Evolutionary conservation across 805 yeast genomes (phyloP).

Genomic region (Nematodospora valgi): DNA sequence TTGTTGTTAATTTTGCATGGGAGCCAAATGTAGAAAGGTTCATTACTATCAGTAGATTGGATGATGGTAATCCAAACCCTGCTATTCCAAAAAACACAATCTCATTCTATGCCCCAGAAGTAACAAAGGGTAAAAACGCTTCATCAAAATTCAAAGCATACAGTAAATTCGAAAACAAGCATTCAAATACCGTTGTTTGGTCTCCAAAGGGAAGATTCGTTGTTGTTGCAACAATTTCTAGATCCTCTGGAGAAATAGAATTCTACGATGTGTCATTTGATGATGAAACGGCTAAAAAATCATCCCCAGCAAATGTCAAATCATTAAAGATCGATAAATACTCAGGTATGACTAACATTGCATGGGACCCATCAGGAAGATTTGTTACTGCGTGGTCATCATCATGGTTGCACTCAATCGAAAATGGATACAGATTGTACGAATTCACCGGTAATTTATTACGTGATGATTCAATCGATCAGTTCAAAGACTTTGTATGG

Average conservation of each 20-base stretch:
- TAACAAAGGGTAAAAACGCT: slow-evolving; percentile 44
- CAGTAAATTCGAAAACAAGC: slow-evolving; percentile 57
- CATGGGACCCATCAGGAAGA: slow-evolving; percentile 97
- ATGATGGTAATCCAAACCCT: slow-evolving; percentile 54
- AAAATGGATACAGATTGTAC: slow-evolving; percentile 86
- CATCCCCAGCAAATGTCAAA: slow-evolving; percentile 56
- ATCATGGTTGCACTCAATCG: slow-evolving; percentile 75
- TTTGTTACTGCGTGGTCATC: slow-evolving; percentile 87
- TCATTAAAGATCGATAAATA: slow-evolving; percentile 61
- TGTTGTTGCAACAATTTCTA: slow-evolving; percentile 45
- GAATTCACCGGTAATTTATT: slow-evolving; percentile 77
- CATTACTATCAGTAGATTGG: slow-evolving; percentile 66
- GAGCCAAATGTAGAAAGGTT: slow-evolving; percentile 92
- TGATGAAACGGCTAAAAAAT: slow-evolving; percentile 53
- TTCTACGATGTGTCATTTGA: slow-evolving; percentile 85
- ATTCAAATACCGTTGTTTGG: slow-evolving; percentile 74
- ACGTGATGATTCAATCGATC: slow-evolving; percentile 74
- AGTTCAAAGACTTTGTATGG: slow-evolving; percentile 89
- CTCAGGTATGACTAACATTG: slow-evolving; percentile 74
- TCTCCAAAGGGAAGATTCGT: slow-evolving; percentile 92
- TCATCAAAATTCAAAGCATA: slow-evolving; percentile 55
- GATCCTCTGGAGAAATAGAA: slow-evolving; percentile 63
- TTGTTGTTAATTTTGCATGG: slow-evolving; percentile 88
- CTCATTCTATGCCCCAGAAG: slow-evolving; percentile 80
- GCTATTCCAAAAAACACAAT: slow-evolving; percentile 65